phyloP scores from a whole-genome alignment of 306 rosid species.

The Trifolium dubium region DNA sequence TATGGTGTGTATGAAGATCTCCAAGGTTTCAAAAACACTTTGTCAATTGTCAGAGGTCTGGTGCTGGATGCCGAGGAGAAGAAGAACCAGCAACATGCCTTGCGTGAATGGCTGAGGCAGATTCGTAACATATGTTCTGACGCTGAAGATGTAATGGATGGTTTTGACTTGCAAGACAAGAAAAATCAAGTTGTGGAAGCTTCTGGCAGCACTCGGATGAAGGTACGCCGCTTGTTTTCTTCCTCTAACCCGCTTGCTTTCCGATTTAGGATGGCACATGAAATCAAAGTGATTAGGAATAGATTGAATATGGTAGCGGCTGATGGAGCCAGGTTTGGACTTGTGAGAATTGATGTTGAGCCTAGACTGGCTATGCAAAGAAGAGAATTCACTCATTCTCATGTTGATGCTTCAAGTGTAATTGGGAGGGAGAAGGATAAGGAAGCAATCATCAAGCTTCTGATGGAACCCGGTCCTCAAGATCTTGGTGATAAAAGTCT shows the following conservation, averaged over 20 bases:
- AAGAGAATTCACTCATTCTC: no score
- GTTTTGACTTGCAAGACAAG: background rate
- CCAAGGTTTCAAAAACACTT: background rate
- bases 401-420: no score
- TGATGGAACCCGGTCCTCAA: background rate
- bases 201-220: background rate
- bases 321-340: background rate
- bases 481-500: background rate
- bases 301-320: constrained; percentile 8
- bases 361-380: background rate
- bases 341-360: background rate
- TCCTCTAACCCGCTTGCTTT: background rate
- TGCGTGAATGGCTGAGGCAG: background rate
- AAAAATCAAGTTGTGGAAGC: background rate
- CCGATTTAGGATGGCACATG: background rate
- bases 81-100: background rate
- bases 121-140: background rate
- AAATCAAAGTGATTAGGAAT: background rate
- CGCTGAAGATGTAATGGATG: background rate
- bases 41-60: background rate
- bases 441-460: background rate
- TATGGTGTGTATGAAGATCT: no score
- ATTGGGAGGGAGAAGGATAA: background rate
- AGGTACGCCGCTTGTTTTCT: constrained; percentile 4
- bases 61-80: no score